Conservation (phyloP, 371 early-diverging fungal genomes). For the Thermomucor indicae-seudaticae region DNA sequence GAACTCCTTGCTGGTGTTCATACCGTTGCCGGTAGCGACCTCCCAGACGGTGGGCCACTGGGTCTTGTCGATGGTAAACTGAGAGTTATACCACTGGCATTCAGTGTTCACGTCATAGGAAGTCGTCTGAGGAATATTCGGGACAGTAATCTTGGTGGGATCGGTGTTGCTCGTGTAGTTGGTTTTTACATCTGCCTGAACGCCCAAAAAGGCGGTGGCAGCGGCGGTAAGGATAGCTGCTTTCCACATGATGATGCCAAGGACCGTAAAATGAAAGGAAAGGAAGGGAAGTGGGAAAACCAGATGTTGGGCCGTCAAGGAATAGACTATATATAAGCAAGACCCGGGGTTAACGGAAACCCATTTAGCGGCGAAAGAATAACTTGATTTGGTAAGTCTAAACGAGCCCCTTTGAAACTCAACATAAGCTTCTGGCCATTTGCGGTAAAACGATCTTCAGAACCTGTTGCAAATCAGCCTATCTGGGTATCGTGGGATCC, state of each 20-base stretch:
- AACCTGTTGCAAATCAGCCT: no score
- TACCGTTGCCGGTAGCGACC: constrained; percentile 25
- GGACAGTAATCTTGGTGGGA: constrained; percentile 21
- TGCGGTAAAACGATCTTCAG: no score
- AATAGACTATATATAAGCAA: no score
- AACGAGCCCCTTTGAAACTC: no score
- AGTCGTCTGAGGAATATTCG: constrained; percentile 44
- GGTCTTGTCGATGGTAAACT: constrained; percentile 8
- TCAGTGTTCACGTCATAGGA: constrained; percentile 13
- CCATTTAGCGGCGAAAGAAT: no score
- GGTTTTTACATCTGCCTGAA: constrained; percentile 16
- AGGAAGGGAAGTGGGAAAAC: constrained; percentile 4
- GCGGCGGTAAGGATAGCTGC: constrained; percentile 6
- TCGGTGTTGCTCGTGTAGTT: constrained; percentile 21
- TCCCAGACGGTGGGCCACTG: constrained; percentile 27
- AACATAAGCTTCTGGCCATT: no score
- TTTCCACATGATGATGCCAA: constrained; percentile 8
- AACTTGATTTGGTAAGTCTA: no score
- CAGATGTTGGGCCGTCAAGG: no score
- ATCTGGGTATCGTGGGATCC: no score
- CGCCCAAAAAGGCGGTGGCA: constrained; percentile 7
- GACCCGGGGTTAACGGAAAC: no score
- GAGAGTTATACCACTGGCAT: constrained; percentile 15
- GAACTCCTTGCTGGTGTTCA: constrained; percentile 29
- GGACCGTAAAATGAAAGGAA: constrained; percentile 7